Evolutionary conservation across 2,329 filamentous ascomycete genomes (phyloP), one percentile per base, ranked within the genome.

Genomic region (Nothopassalora personata): DNA sequence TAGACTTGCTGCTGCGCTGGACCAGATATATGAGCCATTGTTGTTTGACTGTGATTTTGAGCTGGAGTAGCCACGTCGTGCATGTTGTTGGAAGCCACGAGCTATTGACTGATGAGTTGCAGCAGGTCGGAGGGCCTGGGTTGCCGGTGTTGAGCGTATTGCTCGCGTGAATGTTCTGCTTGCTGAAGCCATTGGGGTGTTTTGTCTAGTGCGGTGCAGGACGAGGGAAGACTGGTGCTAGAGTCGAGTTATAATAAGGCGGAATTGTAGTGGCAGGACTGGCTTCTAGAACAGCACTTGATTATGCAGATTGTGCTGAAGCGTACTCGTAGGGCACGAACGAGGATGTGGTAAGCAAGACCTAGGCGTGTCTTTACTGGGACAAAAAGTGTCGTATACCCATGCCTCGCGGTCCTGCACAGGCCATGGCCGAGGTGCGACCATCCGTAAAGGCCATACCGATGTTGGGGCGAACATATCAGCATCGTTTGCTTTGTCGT

Each of bases 1-100:
- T 55, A 81, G 81, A 55, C 80, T 83, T 51, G 82, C 80, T 53
- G 82, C 80, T 56, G 81, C 77, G 28, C 34, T 27, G 65, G 84
- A 73, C 68, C 86, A 72, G 66, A 84, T 78, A 59, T 80, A 78
- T 64, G 79, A 76, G 74, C 72, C 78, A 58, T 77, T 71, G 60
- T 63, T 66, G 49, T 63, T 60, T 30, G 57, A 50, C n/a, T 66
- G 67, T 11, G 67, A 60, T 53, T 66, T 66, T 49, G 62, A 60
- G 54, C 67, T 68, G 48, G 91, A 87, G 79, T 95, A 96, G 76
- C 86, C 86, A 66, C 91, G 89, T 67, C 87, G 88, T 70, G 85
- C 85, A 70, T 87, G 82, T 72, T 86, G 85, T 75, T 88, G 88
- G 81, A 91, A 86, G 67, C 87, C 84, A 56, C 83, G 81, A 49